Percentiles rank a stretch among this genome's conserved stretches.
phyloP scores from a whole-genome alignment of 495 filamentous ascomycete genomes.

The Filosporella fistucella region DNA sequence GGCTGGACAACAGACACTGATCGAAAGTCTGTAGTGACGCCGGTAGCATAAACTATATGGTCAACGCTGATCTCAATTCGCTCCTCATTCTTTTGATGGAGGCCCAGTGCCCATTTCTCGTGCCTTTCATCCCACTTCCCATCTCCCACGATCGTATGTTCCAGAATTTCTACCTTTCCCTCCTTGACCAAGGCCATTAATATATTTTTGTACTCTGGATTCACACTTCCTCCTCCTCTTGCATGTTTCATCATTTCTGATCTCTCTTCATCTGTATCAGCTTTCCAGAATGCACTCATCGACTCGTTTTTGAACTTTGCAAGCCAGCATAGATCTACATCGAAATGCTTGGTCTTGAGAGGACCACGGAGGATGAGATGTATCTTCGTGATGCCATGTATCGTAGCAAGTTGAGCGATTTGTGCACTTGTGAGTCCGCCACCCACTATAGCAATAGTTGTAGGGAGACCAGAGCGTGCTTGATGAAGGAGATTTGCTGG shows the following conservation, averaged over 20 bases:
- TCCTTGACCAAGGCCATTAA: constrained; percentile 42
- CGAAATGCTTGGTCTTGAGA: constrained; percentile 60
- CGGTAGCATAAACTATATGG: constrained; percentile 63
- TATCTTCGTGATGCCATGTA: constrained; percentile 47
- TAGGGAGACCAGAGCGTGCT: constrained; percentile 37
- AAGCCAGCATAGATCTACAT: constrained; percentile 59
- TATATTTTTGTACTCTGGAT: constrained; percentile 50
- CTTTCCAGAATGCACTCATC: constrained; percentile 58
- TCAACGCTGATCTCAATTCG: constrained; percentile 45
- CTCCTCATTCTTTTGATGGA: constrained; percentile 42
- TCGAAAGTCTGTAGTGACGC: constrained; percentile 44
- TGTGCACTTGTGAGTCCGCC: constrained; percentile 60
- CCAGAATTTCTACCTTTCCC: constrained; percentile 41
- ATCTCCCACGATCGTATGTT: constrained; percentile 38
- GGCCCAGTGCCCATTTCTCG: constrained; percentile 38
- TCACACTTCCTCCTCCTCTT: constrained; percentile 59
- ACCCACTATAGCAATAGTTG: constrained; percentile 55
- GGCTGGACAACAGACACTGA: constrained; percentile 44
- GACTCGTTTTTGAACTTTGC: constrained; percentile 61
- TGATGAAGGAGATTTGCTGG: constrained; percentile 34
- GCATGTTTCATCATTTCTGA: constrained; percentile 49
- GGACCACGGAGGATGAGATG: constrained; percentile 54
- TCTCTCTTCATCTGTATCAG: constrained; percentile 54
- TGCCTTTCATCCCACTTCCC: not conserved
- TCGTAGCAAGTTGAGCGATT: constrained; percentile 51